Base-by-base conservation (phyloP, 768 basidiomycete species). In the Zangia roseola region DNA sequence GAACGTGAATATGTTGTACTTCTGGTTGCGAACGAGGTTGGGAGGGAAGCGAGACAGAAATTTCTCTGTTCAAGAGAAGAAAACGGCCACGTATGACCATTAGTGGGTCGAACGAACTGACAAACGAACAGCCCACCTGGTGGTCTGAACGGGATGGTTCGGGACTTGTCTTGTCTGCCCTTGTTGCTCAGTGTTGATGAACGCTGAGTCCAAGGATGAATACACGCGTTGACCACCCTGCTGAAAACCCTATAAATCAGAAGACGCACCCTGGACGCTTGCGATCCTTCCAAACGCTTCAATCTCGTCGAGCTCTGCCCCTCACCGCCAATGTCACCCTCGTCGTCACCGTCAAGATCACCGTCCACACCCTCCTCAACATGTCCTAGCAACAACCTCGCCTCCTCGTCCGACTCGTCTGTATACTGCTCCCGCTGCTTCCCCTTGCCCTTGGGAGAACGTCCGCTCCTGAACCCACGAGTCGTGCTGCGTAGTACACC, bases 1-100 rank as follows among this genome's bases (percentile, higher is more conserved):
- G 76, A 99, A 99, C n/a, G 91, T 93, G 72, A 91, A 81, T 45
- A 89, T 76, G 65, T 94, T 95, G 78, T 98, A 98, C 74, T 99
- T 99, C 70, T 98, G 95, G 61, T 99, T 99, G 58, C 91, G 86
- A 47, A 97, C 91, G 40, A 87, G 85, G 70, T 99, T 99, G 25
- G 94, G 79, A 16, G 95, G 86, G 55, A 81, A 91, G 55, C 74
- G 75, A 26, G 75, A 77, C 58, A 84, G 87, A 12, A 84, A 59
- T 68, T 88, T 91, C 16, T 88, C 89, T 88, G 66, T 6, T 7
- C 10, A 25, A 23, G n/a, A 31, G 20, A 9, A 31, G 16, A 7
- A 20, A 16, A 10, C 45, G 30, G 34, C 14, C 23, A 20, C 23
- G 43, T 43, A 44, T 62, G 42, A 28, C 36, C 40, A 39, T 19